Percentiles rank a stretch among this genome's conserved stretches.
phyloP scores from a whole-genome alignment of 306 rosid species.

The Vigna unguiculata region DNA sequence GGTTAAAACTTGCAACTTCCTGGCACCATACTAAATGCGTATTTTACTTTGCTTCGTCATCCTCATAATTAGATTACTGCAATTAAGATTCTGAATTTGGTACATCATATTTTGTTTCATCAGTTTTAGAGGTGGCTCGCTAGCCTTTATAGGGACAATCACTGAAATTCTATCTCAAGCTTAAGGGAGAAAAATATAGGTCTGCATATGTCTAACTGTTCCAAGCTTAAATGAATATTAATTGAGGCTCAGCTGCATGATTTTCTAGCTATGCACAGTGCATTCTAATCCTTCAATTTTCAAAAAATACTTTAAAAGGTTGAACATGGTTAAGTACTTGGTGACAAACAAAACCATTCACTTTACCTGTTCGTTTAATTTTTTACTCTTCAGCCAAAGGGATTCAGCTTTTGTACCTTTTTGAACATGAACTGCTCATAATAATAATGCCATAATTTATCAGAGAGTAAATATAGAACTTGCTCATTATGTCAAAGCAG shows the following conservation, averaged over 20 bases:
- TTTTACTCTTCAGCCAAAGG: neutral
- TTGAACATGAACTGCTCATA: too few relatives aligned
- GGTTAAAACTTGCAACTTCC: slow-evolving; percentile 16
- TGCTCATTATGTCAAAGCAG: slow-evolving; percentile 12
- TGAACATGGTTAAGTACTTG: neutral
- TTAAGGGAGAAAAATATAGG: neutral
- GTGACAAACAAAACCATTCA: neutral
- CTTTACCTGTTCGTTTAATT: neutral
- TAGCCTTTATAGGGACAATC: neutral
- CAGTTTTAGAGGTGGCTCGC: neutral
- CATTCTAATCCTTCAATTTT: neutral
- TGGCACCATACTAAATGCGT: neutral
- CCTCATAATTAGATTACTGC: neutral
- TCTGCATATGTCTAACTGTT: neutral
- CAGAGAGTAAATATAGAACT: neutral
- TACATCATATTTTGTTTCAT: neutral
- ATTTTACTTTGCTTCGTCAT: neutral
- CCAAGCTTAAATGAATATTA: neutral
- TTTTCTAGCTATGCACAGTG: neutral
- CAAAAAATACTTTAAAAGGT: neutral
- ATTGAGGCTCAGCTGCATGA: neutral
- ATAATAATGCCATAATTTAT: neutral
- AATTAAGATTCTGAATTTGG: slow-evolving; percentile 1
- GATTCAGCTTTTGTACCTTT: neutral
- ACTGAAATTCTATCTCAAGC: neutral